Base-by-base conservation (phyloP, 768 basidiomycete genomes). In the Boletus vermiculosoides region DNA sequence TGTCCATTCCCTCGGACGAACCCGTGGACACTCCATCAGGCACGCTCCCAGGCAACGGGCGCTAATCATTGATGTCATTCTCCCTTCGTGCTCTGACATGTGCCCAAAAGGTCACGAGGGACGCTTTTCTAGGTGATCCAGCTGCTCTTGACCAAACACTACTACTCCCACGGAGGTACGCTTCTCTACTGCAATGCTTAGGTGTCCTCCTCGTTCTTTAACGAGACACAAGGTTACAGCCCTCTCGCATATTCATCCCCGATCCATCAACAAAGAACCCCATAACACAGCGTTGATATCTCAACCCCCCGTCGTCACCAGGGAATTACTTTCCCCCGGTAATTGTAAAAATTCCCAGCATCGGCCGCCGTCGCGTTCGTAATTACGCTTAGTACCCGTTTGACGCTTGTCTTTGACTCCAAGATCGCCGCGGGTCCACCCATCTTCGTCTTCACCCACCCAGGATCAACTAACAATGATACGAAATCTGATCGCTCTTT, bases 381-480 rank as follows among this genome's bases (percentile, higher is more conserved):
- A 18, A 54, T 45, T 12, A 55, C 44, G 20, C 49, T 30, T 28
- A 72, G 20, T 9, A 70, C 52, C 30, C 56, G 49, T 11, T 60
- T 42, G 9, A 71, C 68, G 53, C 61, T 65, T 51, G 63, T 66
- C 23, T 63, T 58, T 13, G 65, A 65, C 58, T 71, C 67, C 22
- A 74, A 47, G 11, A 63, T 45, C 7, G 70, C 75, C 45, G 62
- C 63, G 15, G 58, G 51, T 4, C 71, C 73, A 12, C 6, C 92
- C 93, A 7, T n/a, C n/a, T n/a, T n/a, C n/a, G n/a, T n/a, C n/a
- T n/a, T n/a, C n/a, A n/a, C 5, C 71, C 73, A 12, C 6, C 92
- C 93, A 7, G 94, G 93, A 71, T 96, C 94, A 63, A 96, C 93
- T 31, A 96, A 91, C 68, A 92, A 94, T 6, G 34, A 36, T 13